Evolutionary conservation across 1,284 basidiomycete species (phyloP).

Genomic region (Leccinum huronense): DNA sequence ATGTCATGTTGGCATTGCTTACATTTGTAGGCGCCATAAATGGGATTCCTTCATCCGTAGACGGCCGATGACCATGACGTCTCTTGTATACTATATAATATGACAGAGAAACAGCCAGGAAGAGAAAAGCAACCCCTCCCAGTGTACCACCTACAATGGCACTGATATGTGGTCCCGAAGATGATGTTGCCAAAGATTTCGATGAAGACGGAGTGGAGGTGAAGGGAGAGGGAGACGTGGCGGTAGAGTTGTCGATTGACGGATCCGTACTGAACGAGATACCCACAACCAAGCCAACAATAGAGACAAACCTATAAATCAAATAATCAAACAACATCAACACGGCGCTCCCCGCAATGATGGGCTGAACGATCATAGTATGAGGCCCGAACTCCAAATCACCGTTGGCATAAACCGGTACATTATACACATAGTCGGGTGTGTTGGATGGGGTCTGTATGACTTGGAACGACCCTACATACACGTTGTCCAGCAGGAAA

Average conservation of each 20-base stretch:
- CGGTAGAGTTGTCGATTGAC: not conserved
- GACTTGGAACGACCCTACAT: not conserved
- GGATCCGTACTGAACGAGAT: not conserved
- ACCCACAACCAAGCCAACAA: not conserved
- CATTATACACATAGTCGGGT: not conserved
- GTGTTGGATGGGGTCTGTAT: not conserved
- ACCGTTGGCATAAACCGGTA: not conserved
- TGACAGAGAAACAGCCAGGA: not conserved
- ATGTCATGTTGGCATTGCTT: not conserved
- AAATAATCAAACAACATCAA: slow-evolving; percentile 1
- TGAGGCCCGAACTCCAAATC: not conserved
- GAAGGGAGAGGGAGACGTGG: too few relatives aligned
- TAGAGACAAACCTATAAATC: not conserved
- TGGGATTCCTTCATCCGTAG: not conserved
- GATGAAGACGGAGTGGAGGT: not conserved
- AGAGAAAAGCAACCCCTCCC: not conserved
- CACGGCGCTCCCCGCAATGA: not conserved
- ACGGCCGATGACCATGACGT: not conserved
- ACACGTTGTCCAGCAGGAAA: not conserved
- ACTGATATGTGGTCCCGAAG: not conserved
- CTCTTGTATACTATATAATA: not conserved
- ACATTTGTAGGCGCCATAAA: not conserved
- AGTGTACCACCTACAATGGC: not conserved
- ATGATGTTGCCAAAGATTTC: not conserved
- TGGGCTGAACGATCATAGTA: not conserved